Conservation (phyloP, 305 asterid genomes). For the Solanum hybrid region DNA sequence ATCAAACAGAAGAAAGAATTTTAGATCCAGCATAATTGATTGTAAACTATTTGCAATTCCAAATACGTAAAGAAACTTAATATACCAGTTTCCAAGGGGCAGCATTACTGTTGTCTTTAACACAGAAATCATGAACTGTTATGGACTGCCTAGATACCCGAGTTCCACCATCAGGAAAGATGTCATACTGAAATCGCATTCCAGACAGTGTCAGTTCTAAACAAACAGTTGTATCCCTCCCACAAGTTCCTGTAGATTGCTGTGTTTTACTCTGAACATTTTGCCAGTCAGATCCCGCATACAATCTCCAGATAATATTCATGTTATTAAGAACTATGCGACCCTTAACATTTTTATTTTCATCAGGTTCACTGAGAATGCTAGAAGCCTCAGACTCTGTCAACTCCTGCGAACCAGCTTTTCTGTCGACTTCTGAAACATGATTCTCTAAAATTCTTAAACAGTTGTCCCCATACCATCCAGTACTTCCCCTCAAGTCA, state of each 20-base stretch:
- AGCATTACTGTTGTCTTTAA: slow-evolving; percentile 60
- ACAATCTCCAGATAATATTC: slow-evolving; percentile 79
- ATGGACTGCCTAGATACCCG: slow-evolving; percentile 57
- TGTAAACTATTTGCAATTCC: background rate
- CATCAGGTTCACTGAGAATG: slow-evolving; percentile 34
- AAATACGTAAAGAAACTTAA: slow-evolving; percentile 15
- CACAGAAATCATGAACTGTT: slow-evolving; percentile 47
- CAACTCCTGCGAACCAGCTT: slow-evolving; percentile 22
- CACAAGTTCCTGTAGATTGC: slow-evolving; percentile 28
- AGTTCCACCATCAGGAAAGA: slow-evolving; percentile 69
- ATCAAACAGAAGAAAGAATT: slow-evolving; percentile 15
- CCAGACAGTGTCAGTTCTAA: slow-evolving; percentile 70
- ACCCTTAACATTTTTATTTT: slow-evolving; percentile 53
- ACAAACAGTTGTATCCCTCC: slow-evolving; percentile 51
- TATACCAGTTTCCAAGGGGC: slow-evolving; percentile 98
- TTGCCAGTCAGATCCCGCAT: slow-evolving; percentile 86
- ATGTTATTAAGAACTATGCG: slow-evolving; percentile 56
- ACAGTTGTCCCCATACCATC: slow-evolving; percentile 67
- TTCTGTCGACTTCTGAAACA: slow-evolving; percentile 43
- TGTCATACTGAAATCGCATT: slow-evolving; percentile 51
- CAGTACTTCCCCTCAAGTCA: slow-evolving; percentile 35
- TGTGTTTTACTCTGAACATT: slow-evolving; percentile 33
- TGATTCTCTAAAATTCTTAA: slow-evolving; percentile 71
- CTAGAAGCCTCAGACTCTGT: slow-evolving; percentile 37
- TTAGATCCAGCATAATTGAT: slow-evolving; percentile 14